phyloP scores from a whole-genome alignment of 2,329 filamentous ascomycete genomes.

The Beauveria medogensis region DNA sequence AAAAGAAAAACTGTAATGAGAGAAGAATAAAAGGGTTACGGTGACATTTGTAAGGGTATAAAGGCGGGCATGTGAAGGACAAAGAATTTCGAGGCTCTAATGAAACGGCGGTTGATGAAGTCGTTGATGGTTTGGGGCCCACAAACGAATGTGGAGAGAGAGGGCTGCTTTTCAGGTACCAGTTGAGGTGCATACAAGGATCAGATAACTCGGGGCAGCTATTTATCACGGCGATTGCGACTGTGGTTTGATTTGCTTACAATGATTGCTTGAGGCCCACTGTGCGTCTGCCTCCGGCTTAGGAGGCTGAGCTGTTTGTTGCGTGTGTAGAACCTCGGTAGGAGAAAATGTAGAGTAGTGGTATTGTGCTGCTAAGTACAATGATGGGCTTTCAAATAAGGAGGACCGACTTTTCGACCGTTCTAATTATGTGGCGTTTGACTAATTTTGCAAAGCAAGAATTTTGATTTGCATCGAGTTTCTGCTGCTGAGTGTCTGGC shows the following conservation, averaged over 20 bases:
- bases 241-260: background rate
- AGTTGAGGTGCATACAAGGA: background rate
- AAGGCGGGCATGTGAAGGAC: background rate
- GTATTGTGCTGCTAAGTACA: too few species aligned
- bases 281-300: background rate
- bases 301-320: too few species aligned
- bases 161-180: background rate
- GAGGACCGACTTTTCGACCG: too few species aligned
- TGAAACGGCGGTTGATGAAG: background rate
- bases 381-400: too few species aligned
- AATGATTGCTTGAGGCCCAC: background rate
- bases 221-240: background rate
- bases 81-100: background rate
- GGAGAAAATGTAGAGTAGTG: too few species aligned
- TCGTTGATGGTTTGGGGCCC: background rate
- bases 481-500: too few species aligned
- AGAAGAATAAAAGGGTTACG: background rate
- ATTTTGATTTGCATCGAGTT: too few species aligned
- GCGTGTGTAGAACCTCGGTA: slow-evolving; percentile 13
- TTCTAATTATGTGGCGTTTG: too few species aligned
- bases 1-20: background rate
- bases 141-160: background rate
- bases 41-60: background rate
- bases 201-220: background rate
- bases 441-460: too few species aligned